phyloP scores from a whole-genome alignment of 208 protist species.

The Eutreptiella sp. region DNA sequence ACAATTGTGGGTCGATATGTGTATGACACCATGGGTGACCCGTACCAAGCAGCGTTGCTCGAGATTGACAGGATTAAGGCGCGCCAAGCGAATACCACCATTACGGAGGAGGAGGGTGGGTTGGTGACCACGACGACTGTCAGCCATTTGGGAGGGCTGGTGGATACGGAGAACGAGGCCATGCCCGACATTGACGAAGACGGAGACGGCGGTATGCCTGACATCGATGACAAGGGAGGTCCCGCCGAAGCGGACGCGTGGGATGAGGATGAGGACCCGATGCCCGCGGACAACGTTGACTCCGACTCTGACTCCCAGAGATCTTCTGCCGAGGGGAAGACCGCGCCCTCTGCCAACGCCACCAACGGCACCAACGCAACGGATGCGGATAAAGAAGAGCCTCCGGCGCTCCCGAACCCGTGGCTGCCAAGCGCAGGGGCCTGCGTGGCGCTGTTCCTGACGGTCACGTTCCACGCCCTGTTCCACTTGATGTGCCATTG shows the following conservation, averaged over 20 bases:
- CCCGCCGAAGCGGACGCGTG: background rate
- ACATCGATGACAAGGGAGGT: background rate
- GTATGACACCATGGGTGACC: conserved; percentile 20
- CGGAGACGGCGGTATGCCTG: background rate
- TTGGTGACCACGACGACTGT: conserved; percentile 5
- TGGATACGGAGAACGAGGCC: conserved; percentile 14
- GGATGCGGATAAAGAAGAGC: conserved; percentile 10
- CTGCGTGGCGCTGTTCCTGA: conserved; percentile 16
- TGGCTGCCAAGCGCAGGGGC: conserved; percentile 19
- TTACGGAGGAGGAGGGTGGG: conserved; percentile 19
- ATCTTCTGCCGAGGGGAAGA: no score
- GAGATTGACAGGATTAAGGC: conserved; percentile 2
- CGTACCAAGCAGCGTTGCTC: conserved; percentile 5
- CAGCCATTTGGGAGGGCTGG: background rate
- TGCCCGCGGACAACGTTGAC: no score
- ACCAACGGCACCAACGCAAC: background rate
- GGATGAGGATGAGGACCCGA: background rate
- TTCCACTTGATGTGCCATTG: conserved; percentile 34
- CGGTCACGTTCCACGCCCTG: conserved; percentile 10
- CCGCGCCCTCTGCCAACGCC: background rate
- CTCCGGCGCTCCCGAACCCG: conserved; percentile 29
- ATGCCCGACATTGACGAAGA: conserved; percentile 1
- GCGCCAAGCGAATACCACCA: no score
- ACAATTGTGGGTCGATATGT: no score
- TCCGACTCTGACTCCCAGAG: no score